Evolutionary conservation across 1,284 basidiomycete species (phyloP), one percentile per base, ranked within the genome.

Genomic region (Cryptococcus sp.): DNA sequence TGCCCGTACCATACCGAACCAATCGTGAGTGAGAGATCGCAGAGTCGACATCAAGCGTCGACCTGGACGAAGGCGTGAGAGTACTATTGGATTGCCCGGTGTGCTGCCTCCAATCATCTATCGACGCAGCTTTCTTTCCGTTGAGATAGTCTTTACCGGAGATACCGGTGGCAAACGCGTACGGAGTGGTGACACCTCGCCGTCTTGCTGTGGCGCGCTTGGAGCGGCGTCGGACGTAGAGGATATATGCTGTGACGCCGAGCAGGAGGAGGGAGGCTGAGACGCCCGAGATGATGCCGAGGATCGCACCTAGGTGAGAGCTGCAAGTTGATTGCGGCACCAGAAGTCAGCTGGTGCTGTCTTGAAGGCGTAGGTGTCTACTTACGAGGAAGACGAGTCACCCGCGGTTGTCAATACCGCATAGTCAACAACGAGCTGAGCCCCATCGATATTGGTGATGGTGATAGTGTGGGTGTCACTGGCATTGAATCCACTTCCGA

Each of bases 371-470:
- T 15, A 3, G 10, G 8, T 17, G 39, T 40, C 13, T 10, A 45
- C 48, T 52, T 39, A 50, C 42, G 35, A 46, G 17, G 50, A 42
- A 42, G 50, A 53, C 8, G 51, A 16, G 13, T 45, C 40, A 3
- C 30, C 30, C 15, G 45, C 41, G 0, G 40, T 50, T 3, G 65
- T 63, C 22, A 68, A 20, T 5, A 68, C 22, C 4, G 68, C 71
- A 46, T 71, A 73, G 43, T 73, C 71, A 11, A 73, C 50, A 4
- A 71, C 55, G 38, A 71, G 42, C 30, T 67, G 61, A 30, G 39
- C 25, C 4, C 65, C 66, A 10, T 60, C 47, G n/a, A 50, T 56
- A 49, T 65, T 70, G 16, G 52, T 54, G 27, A 70, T 52, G 8
- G 35, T 55, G 10, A 73, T 38, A 3, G 55, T 64, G 55, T 73